A percentile compares a stretch with the other conserved stretches of the same genome.
Evolutionary conservation across 2,329 filamentous ascomycete genomes (phyloP).

Genomic region (Colletotrichum neosansevieriae): DNA sequence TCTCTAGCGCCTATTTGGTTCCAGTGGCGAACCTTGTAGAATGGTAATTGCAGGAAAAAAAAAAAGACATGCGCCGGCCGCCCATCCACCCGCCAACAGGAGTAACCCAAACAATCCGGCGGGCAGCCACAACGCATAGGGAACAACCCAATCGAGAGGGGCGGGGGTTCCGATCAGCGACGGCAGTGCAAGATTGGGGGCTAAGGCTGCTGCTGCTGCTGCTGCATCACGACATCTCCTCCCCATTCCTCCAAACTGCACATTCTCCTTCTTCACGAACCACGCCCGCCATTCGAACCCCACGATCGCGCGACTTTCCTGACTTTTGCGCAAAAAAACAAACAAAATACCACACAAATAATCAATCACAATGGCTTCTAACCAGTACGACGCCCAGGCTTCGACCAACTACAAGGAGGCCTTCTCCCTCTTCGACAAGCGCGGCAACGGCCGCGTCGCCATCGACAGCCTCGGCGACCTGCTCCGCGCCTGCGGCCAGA

Average conservation of each 20-base stretch:
- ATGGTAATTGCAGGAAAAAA: conserved; percentile 1
- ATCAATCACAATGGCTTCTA: conserved; percentile 60
- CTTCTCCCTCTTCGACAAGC: conserved; percentile 99
- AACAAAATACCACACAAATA: neutral
- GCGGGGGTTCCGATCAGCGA: conserved; percentile 24
- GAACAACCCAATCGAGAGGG: too few species aligned
- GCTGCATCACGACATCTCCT: conserved; percentile 31
- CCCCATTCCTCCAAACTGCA: neutral
- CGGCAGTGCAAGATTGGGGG: neutral
- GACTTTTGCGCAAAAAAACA: conserved; percentile 2
- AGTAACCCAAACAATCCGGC: conserved; percentile 31
- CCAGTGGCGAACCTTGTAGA: conserved; percentile 37
- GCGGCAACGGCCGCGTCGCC: conserved; percentile 91
- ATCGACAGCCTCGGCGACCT: conserved; percentile 91
- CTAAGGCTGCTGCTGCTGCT: neutral
- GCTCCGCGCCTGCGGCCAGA: conserved; percentile 96
- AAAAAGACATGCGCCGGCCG: neutral
- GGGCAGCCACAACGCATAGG: neutral
- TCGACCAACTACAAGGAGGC: conserved; percentile 99
- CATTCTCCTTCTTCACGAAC: neutral
- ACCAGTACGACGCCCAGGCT: conserved; percentile 69
- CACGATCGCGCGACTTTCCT: neutral
- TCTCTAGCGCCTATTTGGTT: conserved; percentile 28
- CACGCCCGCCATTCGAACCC: neutral
- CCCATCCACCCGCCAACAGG: conserved; percentile 42